Evolutionary conservation across 148 eudicot species (phyloP).

Genomic region (Fallopia convolvulus): DNA sequence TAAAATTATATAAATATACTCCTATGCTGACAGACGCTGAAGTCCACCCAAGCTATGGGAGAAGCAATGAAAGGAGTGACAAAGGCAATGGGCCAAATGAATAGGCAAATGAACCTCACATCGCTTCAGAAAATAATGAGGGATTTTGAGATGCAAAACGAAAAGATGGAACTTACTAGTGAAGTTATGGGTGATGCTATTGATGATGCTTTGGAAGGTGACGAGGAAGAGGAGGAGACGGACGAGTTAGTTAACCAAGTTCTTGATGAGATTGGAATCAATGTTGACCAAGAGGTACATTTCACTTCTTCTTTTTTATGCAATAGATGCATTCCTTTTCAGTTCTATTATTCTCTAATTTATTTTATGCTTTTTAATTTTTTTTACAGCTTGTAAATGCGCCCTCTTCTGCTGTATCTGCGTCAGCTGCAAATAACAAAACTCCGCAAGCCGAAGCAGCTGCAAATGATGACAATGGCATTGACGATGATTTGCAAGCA

Average conservation of each 20-base stretch:
- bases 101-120: slow-evolving; percentile 95
- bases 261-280: slow-evolving; percentile 94
- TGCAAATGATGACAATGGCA: slow-evolving; percentile 56
- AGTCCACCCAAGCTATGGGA: slow-evolving; percentile 99
- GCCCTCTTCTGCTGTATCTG: slow-evolving; percentile 75
- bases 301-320: neutral
- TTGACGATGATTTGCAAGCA: slow-evolving; percentile 89
- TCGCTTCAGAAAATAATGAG: slow-evolving; percentile 89
- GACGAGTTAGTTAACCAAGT: slow-evolving; percentile 92
- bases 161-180: slow-evolving; percentile 86
- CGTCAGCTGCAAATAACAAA: slow-evolving; percentile 68
- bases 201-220: slow-evolving; percentile 98
- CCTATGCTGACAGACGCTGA: slow-evolving; percentile 31
- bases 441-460: slow-evolving; percentile 79
- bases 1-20: neutral
- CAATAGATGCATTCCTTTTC: neutral
- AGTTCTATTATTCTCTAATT: neutral
- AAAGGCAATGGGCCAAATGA: slow-evolving; percentile 99
- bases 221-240: slow-evolving; percentile 94
- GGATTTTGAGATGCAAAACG: slow-evolving; percentile 97
- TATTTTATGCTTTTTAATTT: too few relatives aligned
- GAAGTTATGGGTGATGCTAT: slow-evolving; percentile 98
- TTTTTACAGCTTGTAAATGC: slow-evolving; percentile 71
- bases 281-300: slow-evolving; percentile 75
- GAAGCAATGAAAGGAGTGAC: slow-evolving; percentile 99